Evolutionary conservation across 2,329 filamentous ascomycete genomes (phyloP), one percentile per base, ranked within the genome.

Genomic region (Arthrobotrys musiformis): DNA sequence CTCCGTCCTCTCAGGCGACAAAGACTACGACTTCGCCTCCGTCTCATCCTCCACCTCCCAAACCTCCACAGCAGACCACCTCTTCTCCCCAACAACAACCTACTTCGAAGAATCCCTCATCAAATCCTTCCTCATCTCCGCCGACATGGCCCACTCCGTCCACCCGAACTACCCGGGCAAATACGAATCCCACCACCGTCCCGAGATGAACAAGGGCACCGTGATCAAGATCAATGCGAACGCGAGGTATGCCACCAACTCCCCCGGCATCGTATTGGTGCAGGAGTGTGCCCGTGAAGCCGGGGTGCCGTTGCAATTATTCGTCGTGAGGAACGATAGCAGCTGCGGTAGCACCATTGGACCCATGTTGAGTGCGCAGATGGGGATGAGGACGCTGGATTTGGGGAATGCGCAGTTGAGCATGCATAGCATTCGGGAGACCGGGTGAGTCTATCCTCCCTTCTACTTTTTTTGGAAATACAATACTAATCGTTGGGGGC

Each of bases 161-260:
- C 93, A 99, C 84, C 95, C 95, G 70, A 99, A 99, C 86, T 99
- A 97, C 83, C 88, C 90, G 3, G 89, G 86, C 80, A 98, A 98
- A 85, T 97, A 98, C 85, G 95, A 99, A 85, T 85, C 89, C 37
- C 92, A 93, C 81, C 95, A 99, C 85, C 89, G 92, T 79, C 95
- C 95, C 4, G 91, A 94, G 84, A 96, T 99, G 88, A 99, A 99
- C 87, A 92, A 93, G 84, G 95, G 95, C 62, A 93, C 93, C 2
- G 94, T 98, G 52, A 93, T 99, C 86, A 99, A 99, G 86, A 88
- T 99, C 86, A 99, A 99, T 83, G 95, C 95, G 79, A 99, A 98
- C 84, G 93, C 95, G 80, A 91, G 94, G 79, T 99, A 99, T 85
- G 93, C 94, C 30, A 99, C 95, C 67, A 98, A 97, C 86, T 93